Base-by-base conservation (phyloP, 495 filamentous ascomycete species). In the Jackrogersella multiformis region DNA sequence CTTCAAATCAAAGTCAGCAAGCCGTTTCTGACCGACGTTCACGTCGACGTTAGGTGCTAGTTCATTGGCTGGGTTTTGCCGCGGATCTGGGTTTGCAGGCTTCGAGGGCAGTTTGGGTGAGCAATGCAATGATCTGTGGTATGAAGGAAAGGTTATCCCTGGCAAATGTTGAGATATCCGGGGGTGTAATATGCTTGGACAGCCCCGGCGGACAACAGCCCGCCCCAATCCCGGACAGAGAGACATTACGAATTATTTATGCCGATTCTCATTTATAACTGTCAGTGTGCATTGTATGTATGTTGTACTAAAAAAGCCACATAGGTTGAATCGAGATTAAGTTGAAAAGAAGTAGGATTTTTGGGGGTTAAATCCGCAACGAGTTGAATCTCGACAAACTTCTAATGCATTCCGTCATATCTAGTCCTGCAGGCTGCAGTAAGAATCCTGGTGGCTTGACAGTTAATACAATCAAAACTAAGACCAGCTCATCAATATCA, bases 1-100 rank as follows among this genome's bases (percentile, higher is more conserved):
- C 44, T 82, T 76, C 4, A 91, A 78, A 44, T 87, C 81, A 51
- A 89, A 88, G 66, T 76, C 73, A 16, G 66, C 69, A 1, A 78
- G 68, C 23, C 69, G 66, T 41, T 72, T 73, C 16, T 62, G 52
- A 26, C 75, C 73, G 1, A 75, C 61, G 28, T 68, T 70, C 1
- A 66, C 42, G 20, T 69, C 64, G 26, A 60, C n/a, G 36, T 60
- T 70, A 28, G 64, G 71, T 4, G 59, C 71, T 10, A 73, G 48
- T 1, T 57, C 68, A 39, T 59, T 1, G 3, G 71, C 61, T 7
- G 68, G 71, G 12, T 73, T 73, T 38, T 73, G 55, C 26, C 56
- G 39, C 7, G 71, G 71, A 6, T 68, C 71, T 23, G 68, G 71
- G 23, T 69, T 69, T 8, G 66, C 64, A 7, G 61, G 66, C 13